A percentile compares a stretch with the other conserved stretches of the same genome.
Evolutionary conservation across 164 flowering plant species (phyloP).

Genomic region (Magnolia kwangsiensis): DNA sequence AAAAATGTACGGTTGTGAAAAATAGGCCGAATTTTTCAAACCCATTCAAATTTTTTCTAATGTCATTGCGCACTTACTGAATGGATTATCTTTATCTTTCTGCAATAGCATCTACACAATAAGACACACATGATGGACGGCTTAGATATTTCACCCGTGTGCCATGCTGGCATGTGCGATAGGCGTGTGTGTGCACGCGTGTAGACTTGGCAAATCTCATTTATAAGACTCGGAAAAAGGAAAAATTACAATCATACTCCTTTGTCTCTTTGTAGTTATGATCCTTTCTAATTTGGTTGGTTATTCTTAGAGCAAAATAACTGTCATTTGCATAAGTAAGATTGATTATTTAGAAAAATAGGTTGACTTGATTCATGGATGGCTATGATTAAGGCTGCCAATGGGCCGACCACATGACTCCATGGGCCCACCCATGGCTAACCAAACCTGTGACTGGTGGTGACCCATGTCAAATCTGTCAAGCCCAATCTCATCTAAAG

Average conservation of each 20-base stretch:
- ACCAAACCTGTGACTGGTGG: not conserved
- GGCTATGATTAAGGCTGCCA: not conserved
- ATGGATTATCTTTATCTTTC: no score
- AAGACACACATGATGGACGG: no score
- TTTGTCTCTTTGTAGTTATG: constrained; percentile 14
- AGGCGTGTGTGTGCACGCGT: not conserved
- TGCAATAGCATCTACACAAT: no score
- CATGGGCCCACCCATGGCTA: not conserved
- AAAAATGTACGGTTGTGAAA: no score
- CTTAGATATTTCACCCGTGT: not conserved
- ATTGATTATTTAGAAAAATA: constrained; percentile 16
- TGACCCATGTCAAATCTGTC: not conserved
- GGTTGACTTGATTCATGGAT: constrained; percentile 18
- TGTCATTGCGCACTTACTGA: no score
- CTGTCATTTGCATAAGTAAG: constrained; percentile 32
- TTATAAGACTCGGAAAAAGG: not conserved
- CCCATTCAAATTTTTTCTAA: no score
- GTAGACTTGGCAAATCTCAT: not conserved
- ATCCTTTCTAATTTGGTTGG: not conserved
- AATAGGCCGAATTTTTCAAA: no score
- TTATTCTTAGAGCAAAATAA: constrained; percentile 2
- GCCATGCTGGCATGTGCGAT: not conserved
- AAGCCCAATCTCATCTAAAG: not conserved
- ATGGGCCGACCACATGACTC: constrained; percentile 4
- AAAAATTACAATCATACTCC: not conserved